Percentiles rank a stretch among this genome's conserved stretches.
phyloP scores from a whole-genome alignment of 352 stramenopile genomes.

The Blastocystis sp. region DNA sequence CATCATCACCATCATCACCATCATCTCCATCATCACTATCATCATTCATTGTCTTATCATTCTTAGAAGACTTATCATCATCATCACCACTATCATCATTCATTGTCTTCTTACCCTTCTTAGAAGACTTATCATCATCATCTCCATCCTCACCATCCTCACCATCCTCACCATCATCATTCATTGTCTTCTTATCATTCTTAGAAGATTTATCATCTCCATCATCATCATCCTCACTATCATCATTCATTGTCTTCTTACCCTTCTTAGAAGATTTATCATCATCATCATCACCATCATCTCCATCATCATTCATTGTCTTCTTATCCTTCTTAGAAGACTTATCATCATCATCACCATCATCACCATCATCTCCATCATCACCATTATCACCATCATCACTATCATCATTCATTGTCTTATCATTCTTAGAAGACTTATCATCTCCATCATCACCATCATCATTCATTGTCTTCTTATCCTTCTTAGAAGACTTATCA shows the following conservation, averaged over 20 bases:
- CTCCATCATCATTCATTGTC: neutral
- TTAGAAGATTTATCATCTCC: neutral
- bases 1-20: constrained; percentile 30
- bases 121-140: neutral
- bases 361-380: constrained; percentile 26
- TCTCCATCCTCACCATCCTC: neutral
- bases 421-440: too few species aligned
- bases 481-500: too few species aligned
- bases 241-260: neutral
- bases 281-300: neutral
- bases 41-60: too few species aligned
- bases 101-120: neutral
- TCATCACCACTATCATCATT: neutral
- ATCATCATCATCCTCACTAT: neutral
- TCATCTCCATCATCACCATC: too few species aligned
- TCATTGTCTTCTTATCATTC: neutral
- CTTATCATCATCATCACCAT: constrained; percentile 2
- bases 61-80: too few species aligned
- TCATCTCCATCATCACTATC: neutral
- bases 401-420: neutral
- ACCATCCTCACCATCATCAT: neutral
- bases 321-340: neutral
- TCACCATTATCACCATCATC: constrained; percentile 44
- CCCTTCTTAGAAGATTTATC: neutral
- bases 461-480: too few species aligned